Evolutionary conservation across 1,284 basidiomycete genomes (phyloP), one percentile per base, ranked within the genome.

Genomic region (Ustilago vetiveriae): DNA sequence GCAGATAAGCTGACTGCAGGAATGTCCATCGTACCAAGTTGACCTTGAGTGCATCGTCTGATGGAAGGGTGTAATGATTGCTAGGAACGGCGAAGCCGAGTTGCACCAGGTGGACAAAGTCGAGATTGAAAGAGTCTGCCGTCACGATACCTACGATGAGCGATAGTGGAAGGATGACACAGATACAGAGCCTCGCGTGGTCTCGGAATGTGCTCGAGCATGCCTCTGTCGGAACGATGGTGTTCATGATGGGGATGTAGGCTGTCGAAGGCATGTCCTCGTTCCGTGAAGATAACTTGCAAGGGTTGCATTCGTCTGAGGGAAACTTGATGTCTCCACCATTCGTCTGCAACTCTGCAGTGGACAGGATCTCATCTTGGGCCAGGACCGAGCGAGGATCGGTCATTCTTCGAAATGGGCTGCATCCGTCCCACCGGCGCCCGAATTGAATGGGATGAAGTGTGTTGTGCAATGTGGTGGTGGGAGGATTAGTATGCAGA

Each of bases 121-220:
- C 58, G 19, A 60, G 51, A 24, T 60, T 60, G 35, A 40, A 60
- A 49, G 48, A 39, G 41, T 60, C 50, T 35, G 51, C 58, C 4
- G 45, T 53, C 29, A 53, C 32, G 30, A 60, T 29, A n/a, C 41
- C 51, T 14, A 60, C 22, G 13, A 49, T 37, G 17, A 60, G 51
- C 2, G 50, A 35, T 5, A 60, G 50, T 8, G 58, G 58, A 2
- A 60, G 41, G 24, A 48, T 40, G 45, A 54, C 14, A 21, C 24
- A 30, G 35, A 35, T 21, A 41, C 52, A 49, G 16, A 40, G 51
- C 13, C 17, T 24, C 5, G 45, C 16, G n/a, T n/a, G 23, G 30
- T 10, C 4, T 9, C 21, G n/a, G 22, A n/a, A 7, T 8, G 42
- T n/a, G n/a, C n/a, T n/a, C n/a, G n/a, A n/a, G n/a, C n/a, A n/a